Percentiles rank a stretch among this genome's conserved stretches.
These are phyloP conservation scores for Cercospora berteroae DNA, from an alignment of 2,329 filamentous ascomycete species.

Conservation along the genomic window DNA sequence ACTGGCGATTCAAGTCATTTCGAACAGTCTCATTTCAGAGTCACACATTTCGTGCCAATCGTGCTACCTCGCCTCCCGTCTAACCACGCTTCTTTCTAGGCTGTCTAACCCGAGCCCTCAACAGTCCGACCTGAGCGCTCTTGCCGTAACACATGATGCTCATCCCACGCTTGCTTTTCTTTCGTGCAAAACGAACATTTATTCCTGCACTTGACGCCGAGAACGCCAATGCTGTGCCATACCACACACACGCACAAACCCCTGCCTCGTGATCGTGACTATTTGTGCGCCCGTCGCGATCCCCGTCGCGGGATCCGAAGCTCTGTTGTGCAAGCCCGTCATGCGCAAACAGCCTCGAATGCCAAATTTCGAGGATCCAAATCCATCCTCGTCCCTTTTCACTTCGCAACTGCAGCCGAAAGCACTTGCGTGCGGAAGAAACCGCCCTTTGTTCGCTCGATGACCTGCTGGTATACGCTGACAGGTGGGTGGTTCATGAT, in stretches of 20 bases:
- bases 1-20: not conserved
- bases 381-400: constrained; percentile 8
- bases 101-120: not conserved
- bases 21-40: not conserved
- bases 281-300: constrained; percentile 3
- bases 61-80: not conserved
- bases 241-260: constrained; percentile 15
- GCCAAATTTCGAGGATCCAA: not conserved
- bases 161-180: not conserved
- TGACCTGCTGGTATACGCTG: constrained; percentile 98
- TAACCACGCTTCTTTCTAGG: not conserved
- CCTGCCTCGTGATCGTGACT: not conserved
- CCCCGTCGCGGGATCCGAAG: not conserved
- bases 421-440: constrained; percentile 98
- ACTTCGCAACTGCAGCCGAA: constrained; percentile 56
- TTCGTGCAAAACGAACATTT: not conserved
- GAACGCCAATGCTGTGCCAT: constrained; percentile 31
- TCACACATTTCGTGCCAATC: not conserved
- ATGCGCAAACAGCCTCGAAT: not conserved
- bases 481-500: constrained; percentile 99
- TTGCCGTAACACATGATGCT: constrained; percentile 11
- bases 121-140: not conserved
- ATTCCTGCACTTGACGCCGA: constrained; percentile 20
- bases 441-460: constrained; percentile 96
- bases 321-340: not conserved